Evolutionary conservation across 176 grass and related monocot species (phyloP).

Genomic region (Zoysia japonica): DNA sequence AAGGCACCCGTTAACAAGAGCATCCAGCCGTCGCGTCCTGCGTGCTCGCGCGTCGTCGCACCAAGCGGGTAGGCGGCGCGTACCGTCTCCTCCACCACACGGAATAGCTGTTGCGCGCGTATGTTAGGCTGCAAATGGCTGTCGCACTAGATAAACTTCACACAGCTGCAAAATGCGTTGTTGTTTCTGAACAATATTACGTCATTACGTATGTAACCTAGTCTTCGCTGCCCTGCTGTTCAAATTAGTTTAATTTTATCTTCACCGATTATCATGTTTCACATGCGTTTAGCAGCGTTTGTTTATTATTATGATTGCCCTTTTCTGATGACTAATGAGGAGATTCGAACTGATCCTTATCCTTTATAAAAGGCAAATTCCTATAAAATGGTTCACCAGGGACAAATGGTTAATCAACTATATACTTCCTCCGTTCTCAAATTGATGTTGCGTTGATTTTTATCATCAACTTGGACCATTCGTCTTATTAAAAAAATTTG

Average conservation of each 20-base stretch:
- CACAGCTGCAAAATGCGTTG: constrained; percentile 5
- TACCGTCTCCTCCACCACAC: too few relatives aligned
- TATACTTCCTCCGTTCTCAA: too few relatives aligned
- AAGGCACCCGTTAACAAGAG: too few relatives aligned
- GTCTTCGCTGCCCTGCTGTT: constrained; percentile 21
- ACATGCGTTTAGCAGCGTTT: background rate
- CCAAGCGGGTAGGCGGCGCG: too few relatives aligned
- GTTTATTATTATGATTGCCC: background rate
- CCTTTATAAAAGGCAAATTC: background rate
- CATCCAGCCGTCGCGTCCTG: too few relatives aligned
- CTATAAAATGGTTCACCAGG: background rate
- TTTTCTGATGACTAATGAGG: background rate
- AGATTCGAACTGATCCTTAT: background rate
- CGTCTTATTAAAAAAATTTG: too few relatives aligned
- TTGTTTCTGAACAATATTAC: constrained; percentile 34
- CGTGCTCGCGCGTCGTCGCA: too few relatives aligned
- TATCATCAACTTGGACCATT: too few relatives aligned
- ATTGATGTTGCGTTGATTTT: too few relatives aligned
- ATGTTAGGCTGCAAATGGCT: too few relatives aligned
- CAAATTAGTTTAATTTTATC: background rate
- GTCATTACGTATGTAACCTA: background rate
- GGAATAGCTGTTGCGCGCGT: too few relatives aligned
- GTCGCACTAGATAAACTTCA: background rate
- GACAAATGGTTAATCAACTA: background rate
- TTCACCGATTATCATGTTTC: background rate